phyloP scores from a whole-genome alignment of 257 asterid species.

The Petunia secreta region DNA sequence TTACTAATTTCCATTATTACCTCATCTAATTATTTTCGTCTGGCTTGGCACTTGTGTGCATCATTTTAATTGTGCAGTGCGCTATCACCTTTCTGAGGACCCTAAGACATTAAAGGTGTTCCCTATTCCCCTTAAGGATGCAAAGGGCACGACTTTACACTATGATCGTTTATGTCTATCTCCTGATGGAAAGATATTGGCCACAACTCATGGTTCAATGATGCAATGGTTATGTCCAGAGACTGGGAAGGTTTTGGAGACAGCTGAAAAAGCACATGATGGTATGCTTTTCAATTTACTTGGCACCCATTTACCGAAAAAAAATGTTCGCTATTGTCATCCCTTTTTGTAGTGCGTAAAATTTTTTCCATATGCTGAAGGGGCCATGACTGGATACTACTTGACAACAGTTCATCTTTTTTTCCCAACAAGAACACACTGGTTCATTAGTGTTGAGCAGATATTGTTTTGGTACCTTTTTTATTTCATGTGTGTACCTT shows the following conservation, averaged over 20 bases:
- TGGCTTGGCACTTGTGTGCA: neutral
- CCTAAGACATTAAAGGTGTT: constrained; percentile 89
- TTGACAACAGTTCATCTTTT: neutral
- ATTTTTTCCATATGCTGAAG: constrained; percentile 5
- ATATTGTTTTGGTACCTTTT: neutral
- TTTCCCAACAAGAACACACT: neutral
- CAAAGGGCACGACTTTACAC: constrained; percentile 70
- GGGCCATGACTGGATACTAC: neutral
- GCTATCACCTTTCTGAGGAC: constrained; percentile 94
- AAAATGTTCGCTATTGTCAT: neutral
- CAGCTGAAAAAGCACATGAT: constrained; percentile 94
- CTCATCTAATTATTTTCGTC: constrained; percentile 14
- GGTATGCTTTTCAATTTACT: constrained; percentile 52
- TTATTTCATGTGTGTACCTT: neutral
- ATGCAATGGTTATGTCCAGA: constrained; percentile 90
- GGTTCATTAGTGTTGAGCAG: neutral
- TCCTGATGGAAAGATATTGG: constrained; percentile 89
- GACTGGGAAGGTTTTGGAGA: constrained; percentile 90
- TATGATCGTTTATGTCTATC: constrained; percentile 87
- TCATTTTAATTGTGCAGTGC: constrained; percentile 60
- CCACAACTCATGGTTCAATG: constrained; percentile 84
- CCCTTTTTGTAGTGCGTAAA: neutral
- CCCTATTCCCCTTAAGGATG: constrained; percentile 87
- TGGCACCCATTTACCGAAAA: neutral
- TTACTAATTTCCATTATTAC: constrained; percentile 3